Base-by-base conservation (phyloP, 192 early-diverging fungal species). In the Mortierella alpina region DNA sequence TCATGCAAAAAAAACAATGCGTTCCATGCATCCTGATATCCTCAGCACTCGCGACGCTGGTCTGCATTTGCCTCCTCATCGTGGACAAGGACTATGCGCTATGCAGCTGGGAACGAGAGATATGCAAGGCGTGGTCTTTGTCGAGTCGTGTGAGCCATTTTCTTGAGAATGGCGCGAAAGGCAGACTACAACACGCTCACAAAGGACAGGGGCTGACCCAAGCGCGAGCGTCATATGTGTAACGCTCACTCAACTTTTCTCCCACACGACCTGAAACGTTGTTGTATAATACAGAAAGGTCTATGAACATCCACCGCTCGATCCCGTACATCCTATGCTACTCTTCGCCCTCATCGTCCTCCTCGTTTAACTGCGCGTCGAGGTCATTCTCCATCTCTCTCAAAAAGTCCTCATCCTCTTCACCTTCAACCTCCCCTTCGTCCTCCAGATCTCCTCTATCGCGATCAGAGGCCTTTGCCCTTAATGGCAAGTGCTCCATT, bases 351-450 rank as follows among this genome's bases (percentile, higher is more conserved):
- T 50, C 73, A 5, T 68, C 58, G 4, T 65, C 5, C 7, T 69
- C 62, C 31, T 70, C 68, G 22, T 70, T 63, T 50, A 78, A 31
- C 44, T 78, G 62, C 17, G 75, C 75, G 8, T 59, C 75, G 54
- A 78, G 42, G 39, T 78, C 75, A 20, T 70, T 64, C 57, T 78
- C 75, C 22, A 78, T 44, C 45, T 70, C 63, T 18, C 61, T 65
- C 49, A 70, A 45, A 54, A 78, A 78, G 40, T 54, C 73, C 12
- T 67, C 65, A 60, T 78, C 75, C 17, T 78, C 67, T 14, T 70
- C 68, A 6, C 70, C 75, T 12, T 70, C 59, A 15, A 56, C 66
- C 13, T 64, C 61, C n/a, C 49, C 67, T 22, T 70, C 66, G 4
- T 53, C 60, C 57, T 61, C 57, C 41, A 62, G 39, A 31, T 58